A percentile compares a stretch with the other conserved stretches of the same genome.
Conservation (phyloP, 768 basidiomycete genomes). For the Tephrocybe sp. region DNA sequence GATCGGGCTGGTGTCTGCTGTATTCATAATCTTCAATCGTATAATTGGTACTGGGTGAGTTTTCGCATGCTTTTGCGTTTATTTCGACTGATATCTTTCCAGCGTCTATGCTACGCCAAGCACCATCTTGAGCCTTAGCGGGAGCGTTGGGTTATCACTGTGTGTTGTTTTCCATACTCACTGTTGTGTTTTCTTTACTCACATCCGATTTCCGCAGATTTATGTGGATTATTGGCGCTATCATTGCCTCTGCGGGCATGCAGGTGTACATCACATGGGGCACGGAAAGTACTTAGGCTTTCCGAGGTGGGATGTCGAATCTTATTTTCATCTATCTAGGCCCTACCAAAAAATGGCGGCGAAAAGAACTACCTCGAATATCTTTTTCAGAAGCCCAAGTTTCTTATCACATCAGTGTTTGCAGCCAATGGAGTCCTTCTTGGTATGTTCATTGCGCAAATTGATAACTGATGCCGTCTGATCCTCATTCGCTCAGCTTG, state of each 20-base stretch:
- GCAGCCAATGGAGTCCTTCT: conserved; percentile 52
- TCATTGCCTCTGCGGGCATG: conserved; percentile 34
- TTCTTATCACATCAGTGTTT: conserved; percentile 55
- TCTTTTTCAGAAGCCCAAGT: conserved; percentile 54
- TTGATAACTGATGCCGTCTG: background rate
- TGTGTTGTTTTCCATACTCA: conserved; percentile 10
- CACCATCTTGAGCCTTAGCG: conserved; percentile 28
- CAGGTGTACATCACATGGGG: conserved; percentile 38
- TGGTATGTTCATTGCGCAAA: conserved; percentile 20
- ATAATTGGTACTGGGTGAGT: conserved; percentile 37
- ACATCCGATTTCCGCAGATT: conserved; percentile 16
- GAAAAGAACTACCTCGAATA: conserved; percentile 73
- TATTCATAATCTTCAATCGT: conserved; percentile 38
- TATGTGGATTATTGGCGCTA: conserved; percentile 37
- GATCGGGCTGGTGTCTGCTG: conserved; percentile 31
- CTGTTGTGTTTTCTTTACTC: background rate
- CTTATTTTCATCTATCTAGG: background rate
- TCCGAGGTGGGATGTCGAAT: background rate
- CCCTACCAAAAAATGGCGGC: conserved; percentile 39
- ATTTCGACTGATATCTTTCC: background rate
- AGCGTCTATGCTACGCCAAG: conserved; percentile 39
- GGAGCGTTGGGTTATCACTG: conserved; percentile 34
- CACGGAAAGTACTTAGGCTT: conserved; percentile 23
- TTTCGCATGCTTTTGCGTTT: background rate
- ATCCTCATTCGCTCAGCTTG: conserved; percentile 23